A percentile compares a stretch with the other conserved stretches of the same genome.
Conservation (phyloP, 2,329 filamentous ascomycete species). For the Aspergillus pseudoglaucus region DNA sequence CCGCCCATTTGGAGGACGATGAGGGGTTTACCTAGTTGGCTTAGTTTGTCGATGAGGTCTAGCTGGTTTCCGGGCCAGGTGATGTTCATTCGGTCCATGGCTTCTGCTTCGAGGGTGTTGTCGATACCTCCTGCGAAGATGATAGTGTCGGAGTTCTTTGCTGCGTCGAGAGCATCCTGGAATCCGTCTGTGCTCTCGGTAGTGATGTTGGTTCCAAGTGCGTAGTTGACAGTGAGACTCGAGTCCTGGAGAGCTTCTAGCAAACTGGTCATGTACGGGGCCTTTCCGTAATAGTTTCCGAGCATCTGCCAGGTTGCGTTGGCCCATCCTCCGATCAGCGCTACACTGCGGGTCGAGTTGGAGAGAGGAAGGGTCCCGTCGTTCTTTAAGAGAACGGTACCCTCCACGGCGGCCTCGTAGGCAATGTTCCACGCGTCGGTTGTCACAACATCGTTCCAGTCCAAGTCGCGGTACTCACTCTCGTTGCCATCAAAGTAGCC, state of each 20-base stretch:
- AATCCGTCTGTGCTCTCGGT: slow-evolving; percentile 25
- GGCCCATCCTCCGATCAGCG: slow-evolving; percentile 54
- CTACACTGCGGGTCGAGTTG: slow-evolving; percentile 37
- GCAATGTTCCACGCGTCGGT: slow-evolving; percentile 51
- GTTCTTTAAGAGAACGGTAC: slow-evolving; percentile 49
- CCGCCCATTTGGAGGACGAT: slow-evolving; percentile 40
- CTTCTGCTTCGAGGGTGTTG: slow-evolving; percentile 37
- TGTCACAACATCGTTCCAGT: slow-evolving; percentile 51
- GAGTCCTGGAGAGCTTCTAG: slow-evolving; percentile 46
- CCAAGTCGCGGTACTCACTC: slow-evolving; percentile 45
- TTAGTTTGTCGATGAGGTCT: slow-evolving; percentile 33
- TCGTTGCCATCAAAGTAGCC: slow-evolving; percentile 48
- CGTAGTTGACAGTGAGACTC: slow-evolving; percentile 42
- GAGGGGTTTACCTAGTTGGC: slow-evolving; percentile 31
- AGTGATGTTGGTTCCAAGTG: slow-evolving; percentile 30
- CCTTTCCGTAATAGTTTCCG: slow-evolving; percentile 53
- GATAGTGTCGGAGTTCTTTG: slow-evolving; percentile 31
- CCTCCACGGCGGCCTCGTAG: slow-evolving; percentile 45
- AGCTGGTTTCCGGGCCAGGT: slow-evolving; percentile 40
- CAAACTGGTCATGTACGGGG: slow-evolving; percentile 52
- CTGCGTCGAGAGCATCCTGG: slow-evolving; percentile 26
- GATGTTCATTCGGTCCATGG: slow-evolving; percentile 35
- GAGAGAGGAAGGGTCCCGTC: slow-evolving; percentile 44
- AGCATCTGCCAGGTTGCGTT: slow-evolving; percentile 53
- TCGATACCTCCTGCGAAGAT: slow-evolving; percentile 40